phyloP scores from a whole-genome alignment of 2,329 filamentous ascomycete genomes.

The Basipetospora chlamydospora region DNA sequence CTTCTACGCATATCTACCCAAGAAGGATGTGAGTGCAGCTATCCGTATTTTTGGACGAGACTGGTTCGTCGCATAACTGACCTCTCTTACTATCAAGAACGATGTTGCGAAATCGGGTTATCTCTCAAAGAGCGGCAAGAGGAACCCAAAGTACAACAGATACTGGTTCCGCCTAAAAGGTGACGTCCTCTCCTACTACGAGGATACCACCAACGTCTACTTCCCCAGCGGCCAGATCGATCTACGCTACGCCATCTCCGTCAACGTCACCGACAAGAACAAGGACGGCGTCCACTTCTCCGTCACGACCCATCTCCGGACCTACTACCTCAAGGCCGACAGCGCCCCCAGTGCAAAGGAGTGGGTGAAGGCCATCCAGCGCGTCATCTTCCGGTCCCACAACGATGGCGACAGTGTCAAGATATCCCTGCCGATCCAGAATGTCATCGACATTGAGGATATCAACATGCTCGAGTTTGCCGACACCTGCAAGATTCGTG shows the following conservation, averaged over 20 bases:
- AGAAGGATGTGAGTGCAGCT: constrained; percentile 63
- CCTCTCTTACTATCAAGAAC: constrained; percentile 29
- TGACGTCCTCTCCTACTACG: constrained; percentile 82
- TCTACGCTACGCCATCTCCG: constrained; percentile 79
- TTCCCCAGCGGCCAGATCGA: constrained; percentile 89
- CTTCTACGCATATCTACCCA: constrained; percentile 94
- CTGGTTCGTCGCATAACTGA: neutral
- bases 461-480: constrained; percentile 82
- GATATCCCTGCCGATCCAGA: constrained; percentile 77
- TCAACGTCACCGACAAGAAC: constrained; percentile 61
- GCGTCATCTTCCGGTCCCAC: constrained; percentile 88
- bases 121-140: constrained; percentile 73
- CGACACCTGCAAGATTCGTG: constrained; percentile 83
- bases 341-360: constrained; percentile 79
- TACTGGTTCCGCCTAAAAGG: constrained; percentile 93
- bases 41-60: too few species aligned
- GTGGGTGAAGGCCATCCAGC: constrained; percentile 88
- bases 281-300: constrained; percentile 67
- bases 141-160: constrained; percentile 73
- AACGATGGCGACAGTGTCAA: constrained; percentile 97
- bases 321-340: constrained; percentile 80
- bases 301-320: constrained; percentile 68
- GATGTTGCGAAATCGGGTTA: constrained; percentile 74
- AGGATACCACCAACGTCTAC: constrained; percentile 70
- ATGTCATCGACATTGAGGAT: constrained; percentile 85